Base-by-base conservation (phyloP, 768 basidiomycete species). In the Candolleomyces aberdarensis region DNA sequence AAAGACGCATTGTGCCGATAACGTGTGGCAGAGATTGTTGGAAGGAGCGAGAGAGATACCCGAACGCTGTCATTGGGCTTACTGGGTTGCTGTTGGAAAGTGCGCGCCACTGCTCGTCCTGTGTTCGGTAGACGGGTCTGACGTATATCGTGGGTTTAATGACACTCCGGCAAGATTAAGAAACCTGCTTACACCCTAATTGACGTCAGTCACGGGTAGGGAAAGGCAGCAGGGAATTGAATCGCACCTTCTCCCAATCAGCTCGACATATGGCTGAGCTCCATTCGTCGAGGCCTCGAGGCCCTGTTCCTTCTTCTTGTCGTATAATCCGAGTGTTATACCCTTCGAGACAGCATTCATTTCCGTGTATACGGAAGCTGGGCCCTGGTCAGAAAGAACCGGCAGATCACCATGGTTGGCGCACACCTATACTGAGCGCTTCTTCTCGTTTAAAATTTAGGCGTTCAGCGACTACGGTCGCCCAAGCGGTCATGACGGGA, bases 401-500 rank as follows among this genome's bases (percentile, higher is more conserved):
- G 9, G 15, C 26, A 50, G 49, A 47, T 17, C 14, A 17, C n/a
- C 31, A 14, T 10, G 47, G 39, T 22, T 29, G 31, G 22, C 1
- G 50, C 62, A 36, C 64, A 89, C 95, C 94, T 58, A 98, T 92
- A 64, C 92, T 95, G 44, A 98, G 76, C 2, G 96, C 92, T 75
- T 98, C 96, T 67, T 92, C 87, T 61, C 89, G 80, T 55, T 86
- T 82, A 72, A 98, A 98, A 2, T 94, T 92, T 63, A 97, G 79
- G 43, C 87, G 81, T 66, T 94, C 92, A 3, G 92, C 90, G 29
- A 98, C 92, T 39, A 93, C 74, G 56, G 83, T 90, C 2, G 93
- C 86, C 96, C 96, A 98, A 1, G 91, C 94, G 58, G 88, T 94
- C 91, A 98, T 92, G 49, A 98, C 80, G 0, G 96, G 96, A 1